Base-by-base conservation (phyloP, 2,329 filamentous ascomycete species). In the Hypoxylon sp. region DNA sequence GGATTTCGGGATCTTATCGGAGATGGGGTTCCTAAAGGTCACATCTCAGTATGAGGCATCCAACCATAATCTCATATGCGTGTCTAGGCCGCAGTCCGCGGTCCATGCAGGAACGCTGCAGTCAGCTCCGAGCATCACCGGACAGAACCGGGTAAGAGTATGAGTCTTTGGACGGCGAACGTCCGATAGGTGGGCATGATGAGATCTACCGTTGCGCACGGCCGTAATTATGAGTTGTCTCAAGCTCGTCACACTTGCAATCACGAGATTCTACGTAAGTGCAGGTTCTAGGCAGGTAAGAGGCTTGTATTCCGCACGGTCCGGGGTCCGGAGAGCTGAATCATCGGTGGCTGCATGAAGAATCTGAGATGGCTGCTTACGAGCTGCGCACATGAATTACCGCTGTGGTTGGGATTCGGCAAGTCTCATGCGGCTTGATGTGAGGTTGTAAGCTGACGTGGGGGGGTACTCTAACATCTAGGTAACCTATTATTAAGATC, bases 91-190 rank as follows among this genome's bases (percentile, higher is more conserved):
- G 14, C 22, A 60, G 40, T 25, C 53, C 40, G 14, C 44, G 35
- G 37, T 37, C 42, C 27, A 71, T 71, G 69, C 69, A 71, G 69
- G 69, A 71, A 71, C 69, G 25, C 69, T 56, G 66, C 69, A 60
- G 62, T 63, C 59, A 66, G 68, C 61, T 33, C 55, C 61, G 51
- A 44, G 54, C 49, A 14, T 30, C 27, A 27, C 58, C 68, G 60
- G 68, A 50, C 42, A 62, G 59, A 62, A 64, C 68, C 68, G 68
- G 61, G 64, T 56, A 54, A 20, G 49, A 20, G 6, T 14, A 53
- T 42, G 27, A 30, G n/a, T 61, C 27, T 33, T 56, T 49, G 46
- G 46, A 53, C 61, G 68, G 57, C 55, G 46, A 61, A 13, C 14
- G 61, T 61, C 65, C 65, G 65, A 70, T 68, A 70, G 65, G 68